Conservation (phyloP, 108 stramenopile genomes). For the Skeletonema potamos region DNA sequence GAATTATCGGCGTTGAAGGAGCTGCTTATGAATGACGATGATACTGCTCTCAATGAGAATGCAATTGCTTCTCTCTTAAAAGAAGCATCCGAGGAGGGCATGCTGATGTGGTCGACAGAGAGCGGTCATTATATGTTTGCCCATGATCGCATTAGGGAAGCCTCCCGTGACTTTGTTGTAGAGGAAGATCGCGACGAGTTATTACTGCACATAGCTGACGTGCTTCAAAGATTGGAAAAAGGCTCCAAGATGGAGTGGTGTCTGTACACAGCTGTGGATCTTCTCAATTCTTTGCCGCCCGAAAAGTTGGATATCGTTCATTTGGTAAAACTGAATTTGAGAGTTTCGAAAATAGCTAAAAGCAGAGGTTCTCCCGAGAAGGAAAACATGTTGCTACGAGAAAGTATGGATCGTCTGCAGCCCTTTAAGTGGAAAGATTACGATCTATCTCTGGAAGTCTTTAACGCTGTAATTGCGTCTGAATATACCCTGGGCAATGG, state of each 20-base stretch:
- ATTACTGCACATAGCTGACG: neutral
- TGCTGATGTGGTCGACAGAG: slow-evolving; percentile 1
- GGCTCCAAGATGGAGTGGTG: slow-evolving; percentile 21
- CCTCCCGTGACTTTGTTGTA: neutral
- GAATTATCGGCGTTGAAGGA: slow-evolving; percentile 5
- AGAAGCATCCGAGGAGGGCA: slow-evolving; percentile 2
- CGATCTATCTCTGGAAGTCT: slow-evolving; percentile 3
- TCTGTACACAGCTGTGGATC: slow-evolving; percentile 28
- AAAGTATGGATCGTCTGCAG: neutral
- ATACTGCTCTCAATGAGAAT: neutral
- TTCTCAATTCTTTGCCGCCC: slow-evolving; percentile 14
- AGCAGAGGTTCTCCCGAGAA: neutral
- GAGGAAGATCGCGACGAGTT: neutral
- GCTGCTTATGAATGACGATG: neutral
- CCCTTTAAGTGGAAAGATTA: neutral
- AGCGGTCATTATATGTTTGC: slow-evolving; percentile 3
- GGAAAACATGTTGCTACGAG: slow-evolving; percentile 3
- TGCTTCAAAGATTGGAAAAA: neutral
- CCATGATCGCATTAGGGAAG: slow-evolving; percentile 24
- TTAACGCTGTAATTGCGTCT: neutral
- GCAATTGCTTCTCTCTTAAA: neutral
- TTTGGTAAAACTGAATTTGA: neutral
- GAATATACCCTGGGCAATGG: slow-evolving; percentile 6
- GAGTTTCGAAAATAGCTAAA: slow-evolving; percentile 2
- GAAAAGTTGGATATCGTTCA: neutral